Base-by-base conservation (phyloP, 768 basidiomycete species). In the Suillus tomentosus region DNA sequence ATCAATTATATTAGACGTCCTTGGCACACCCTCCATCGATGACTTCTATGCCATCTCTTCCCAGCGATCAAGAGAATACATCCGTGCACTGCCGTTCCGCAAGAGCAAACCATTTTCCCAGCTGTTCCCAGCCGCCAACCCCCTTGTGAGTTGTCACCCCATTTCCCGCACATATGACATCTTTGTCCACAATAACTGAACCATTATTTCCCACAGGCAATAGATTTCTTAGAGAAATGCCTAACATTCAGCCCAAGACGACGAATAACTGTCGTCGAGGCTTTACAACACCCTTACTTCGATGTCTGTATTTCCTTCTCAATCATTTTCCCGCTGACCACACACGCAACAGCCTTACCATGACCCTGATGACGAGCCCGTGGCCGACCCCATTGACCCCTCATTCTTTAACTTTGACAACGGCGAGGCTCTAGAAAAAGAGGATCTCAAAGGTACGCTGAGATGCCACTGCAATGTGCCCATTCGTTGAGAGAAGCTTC, bases 41-140 rank as follows among this genome's bases (percentile, higher is more conserved):
- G 95, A 97, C 72, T 96, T 97, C 74, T 94, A 96, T 68, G 94
- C 93, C 7, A 96, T 96, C 72, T 92, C 88, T 22, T 91, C 92
- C 4, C 80, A 84, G 9, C 76, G 91, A 53, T 88, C 91, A 60
- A 84, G 94, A 60, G 94, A 95, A 72, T 95, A 95, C 70, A 90
- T 96, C 63, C 88, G 95, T 2, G 91, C 94, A 0, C 79, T 96
- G 17, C 94, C 94, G 0, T 95, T 96, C 77, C 81, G 93, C 58
- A 92, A 89, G 79, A 89, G 89, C 71, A 88, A 84, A 71, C 84
- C 86, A 53, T 91, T 96, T 68, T 73, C 78, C 47, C 74, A 81
- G 24, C 79, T 95, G 60, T 95, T 92, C 72, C 88, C 89, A 0
- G 87, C 86, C 57, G 91, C 94, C 7, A 91, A 89, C 69, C 87